These are phyloP conservation scores for Monilinia fructigena DNA, from an alignment of 2,329 filamentous ascomycete species.

Conservation along the genomic window DNA sequence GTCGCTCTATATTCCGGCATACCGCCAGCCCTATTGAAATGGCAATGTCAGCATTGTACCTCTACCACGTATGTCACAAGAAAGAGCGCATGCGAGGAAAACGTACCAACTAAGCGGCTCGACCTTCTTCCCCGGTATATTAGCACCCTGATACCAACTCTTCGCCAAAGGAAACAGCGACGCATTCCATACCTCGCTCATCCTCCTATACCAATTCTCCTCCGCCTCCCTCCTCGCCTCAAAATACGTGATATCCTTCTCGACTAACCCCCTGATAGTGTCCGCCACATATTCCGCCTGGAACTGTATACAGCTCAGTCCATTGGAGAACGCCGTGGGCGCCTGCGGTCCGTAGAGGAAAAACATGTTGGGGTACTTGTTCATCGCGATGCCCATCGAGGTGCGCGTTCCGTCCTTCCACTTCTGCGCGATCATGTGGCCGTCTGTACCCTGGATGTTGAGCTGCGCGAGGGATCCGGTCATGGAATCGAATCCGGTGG, in stretches of 20 bases:
- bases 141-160: constrained; percentile 46
- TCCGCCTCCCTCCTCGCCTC: constrained; percentile 40
- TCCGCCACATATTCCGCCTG: constrained; percentile 45
- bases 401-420: constrained; percentile 41
- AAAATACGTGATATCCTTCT: constrained; percentile 39
- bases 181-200: constrained; percentile 37
- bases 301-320: constrained; percentile 44
- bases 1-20: constrained; percentile 19
- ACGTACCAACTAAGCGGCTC: constrained; percentile 41
- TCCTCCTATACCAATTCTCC: constrained; percentile 39
- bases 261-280: constrained; percentile 38
- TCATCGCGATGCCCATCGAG: constrained; percentile 44
- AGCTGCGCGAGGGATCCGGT: constrained; percentile 41
- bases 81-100: not conserved
- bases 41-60: not conserved
- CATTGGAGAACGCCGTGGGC: constrained; percentile 44
- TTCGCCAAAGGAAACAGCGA: constrained; percentile 41
- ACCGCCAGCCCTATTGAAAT: constrained; percentile 14
- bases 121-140: constrained; percentile 44
- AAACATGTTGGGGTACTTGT: constrained; percentile 51
- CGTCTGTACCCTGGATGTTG: constrained; percentile 38
- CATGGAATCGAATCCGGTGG: constrained; percentile 43
- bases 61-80: not conserved
- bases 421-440: constrained; percentile 37
- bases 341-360: constrained; percentile 46